Percentiles rank a stretch among this genome's conserved stretches.
These are phyloP conservation scores for Tetraselmis chui DNA, from an alignment of 139 green algal genomes.

Conservation along the genomic window DNA sequence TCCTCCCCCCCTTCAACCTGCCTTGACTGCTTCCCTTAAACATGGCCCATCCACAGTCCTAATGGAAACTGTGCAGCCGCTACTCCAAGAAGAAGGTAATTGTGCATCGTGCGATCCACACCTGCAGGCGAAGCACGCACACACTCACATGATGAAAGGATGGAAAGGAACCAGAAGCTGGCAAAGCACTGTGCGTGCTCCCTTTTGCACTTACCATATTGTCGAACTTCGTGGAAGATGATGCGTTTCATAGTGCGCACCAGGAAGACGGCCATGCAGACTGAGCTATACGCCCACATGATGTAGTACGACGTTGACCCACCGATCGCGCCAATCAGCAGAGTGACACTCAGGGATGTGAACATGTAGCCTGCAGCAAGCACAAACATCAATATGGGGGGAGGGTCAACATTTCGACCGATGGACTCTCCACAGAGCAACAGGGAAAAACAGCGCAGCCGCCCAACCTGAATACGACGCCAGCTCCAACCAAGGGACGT, in stretches of 20 bases:
- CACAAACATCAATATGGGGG: too few relatives aligned
- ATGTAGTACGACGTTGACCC: constrained; percentile 43
- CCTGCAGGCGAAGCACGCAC: constrained; percentile 26
- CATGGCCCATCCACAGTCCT: constrained; percentile 43
- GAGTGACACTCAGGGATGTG: background rate
- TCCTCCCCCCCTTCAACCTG: too few relatives aligned
- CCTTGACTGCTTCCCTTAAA: too few relatives aligned
- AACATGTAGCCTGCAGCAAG: background rate
- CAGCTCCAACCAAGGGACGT: constrained; percentile 74
- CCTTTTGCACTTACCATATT: constrained; percentile 60
- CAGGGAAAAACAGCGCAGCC: too few relatives aligned
- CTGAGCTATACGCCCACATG: constrained; percentile 61
- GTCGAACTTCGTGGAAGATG: constrained; percentile 70
- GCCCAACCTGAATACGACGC: constrained; percentile 65
- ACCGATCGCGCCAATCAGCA: background rate
- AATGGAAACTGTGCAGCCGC: constrained; percentile 78
- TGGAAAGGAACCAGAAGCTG: background rate
- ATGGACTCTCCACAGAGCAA: too few relatives aligned
- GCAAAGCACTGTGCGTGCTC: background rate
- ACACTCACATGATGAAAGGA: background rate
- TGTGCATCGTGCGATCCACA: constrained; percentile 56
- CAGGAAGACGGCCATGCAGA: constrained; percentile 80
- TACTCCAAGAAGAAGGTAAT: constrained; percentile 81
- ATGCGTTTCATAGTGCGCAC: constrained; percentile 90
- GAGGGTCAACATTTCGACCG: too few relatives aligned